These are phyloP conservation scores for Mycena metata DNA, from an alignment of 768 basidiomycete genomes.

Conservation along the genomic window DNA sequence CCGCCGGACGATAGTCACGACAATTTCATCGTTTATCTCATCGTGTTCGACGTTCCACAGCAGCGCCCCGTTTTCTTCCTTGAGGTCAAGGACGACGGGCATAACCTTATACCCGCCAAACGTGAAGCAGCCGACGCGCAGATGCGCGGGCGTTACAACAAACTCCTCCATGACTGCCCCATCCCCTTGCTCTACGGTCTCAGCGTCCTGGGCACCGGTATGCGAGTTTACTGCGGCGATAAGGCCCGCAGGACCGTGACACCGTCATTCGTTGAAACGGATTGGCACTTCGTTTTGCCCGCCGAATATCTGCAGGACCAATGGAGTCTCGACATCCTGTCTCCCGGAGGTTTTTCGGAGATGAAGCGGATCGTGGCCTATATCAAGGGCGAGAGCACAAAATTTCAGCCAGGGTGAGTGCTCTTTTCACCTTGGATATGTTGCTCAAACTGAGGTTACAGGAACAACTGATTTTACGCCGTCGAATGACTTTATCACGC, in stretches of 20 bases:
- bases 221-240: conserved; percentile 22
- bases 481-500: too few relatives aligned
- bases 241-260: conserved; percentile 18
- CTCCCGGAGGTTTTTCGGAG: conserved; percentile 12
- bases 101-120: conserved; percentile 12
- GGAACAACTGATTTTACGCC: too few relatives aligned
- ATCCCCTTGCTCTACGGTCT: conserved; percentile 24
- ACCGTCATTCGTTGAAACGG: conserved; percentile 17
- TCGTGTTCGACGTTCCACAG: conserved; percentile 20
- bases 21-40: conserved; percentile 9
- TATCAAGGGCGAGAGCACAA: conserved; percentile 16
- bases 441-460: too few relatives aligned
- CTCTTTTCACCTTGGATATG: not conserved
- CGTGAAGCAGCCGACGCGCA: conserved; percentile 17
- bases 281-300: conserved; percentile 16
- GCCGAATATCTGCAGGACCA: conserved; percentile 15
- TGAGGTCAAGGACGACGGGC: conserved; percentile 20
- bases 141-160: conserved; percentile 14
- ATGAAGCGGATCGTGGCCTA: conserved; percentile 19
- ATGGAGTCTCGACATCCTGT: conserved; percentile 23
- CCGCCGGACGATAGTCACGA: conserved; percentile 5
- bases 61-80: conserved; percentile 19
- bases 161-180: conserved; percentile 16
- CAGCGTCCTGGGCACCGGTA: conserved; percentile 17
- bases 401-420: conserved; percentile 4